These are phyloP conservation scores for Dillenia turbinata DNA, from an alignment of 164 flowering plant species.

Conservation along the genomic window DNA sequence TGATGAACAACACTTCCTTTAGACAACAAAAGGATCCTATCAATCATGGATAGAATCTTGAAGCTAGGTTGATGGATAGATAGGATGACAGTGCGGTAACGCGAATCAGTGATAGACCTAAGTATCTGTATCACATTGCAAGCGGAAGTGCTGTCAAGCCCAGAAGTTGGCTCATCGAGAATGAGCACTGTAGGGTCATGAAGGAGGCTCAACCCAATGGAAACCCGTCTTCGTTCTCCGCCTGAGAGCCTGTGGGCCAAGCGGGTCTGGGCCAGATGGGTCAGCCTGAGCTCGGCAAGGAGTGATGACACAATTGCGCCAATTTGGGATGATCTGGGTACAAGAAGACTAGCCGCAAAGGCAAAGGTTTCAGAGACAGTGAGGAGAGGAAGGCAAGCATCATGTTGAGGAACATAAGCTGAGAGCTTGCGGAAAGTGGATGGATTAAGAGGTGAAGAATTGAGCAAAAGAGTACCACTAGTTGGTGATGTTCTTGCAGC, in stretches of 20 bases:
- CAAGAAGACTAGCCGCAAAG: constrained; percentile 66
- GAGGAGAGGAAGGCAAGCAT: constrained; percentile 65
- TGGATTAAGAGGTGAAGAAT: constrained; percentile 55
- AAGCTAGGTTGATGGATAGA: constrained; percentile 96
- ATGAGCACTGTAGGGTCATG: constrained; percentile 79
- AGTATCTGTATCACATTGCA: constrained; percentile 69
- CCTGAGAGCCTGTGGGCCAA: constrained; percentile 68
- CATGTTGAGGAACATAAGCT: constrained; percentile 89
- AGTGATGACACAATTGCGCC: constrained; percentile 36
- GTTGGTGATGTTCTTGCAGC: constrained; percentile 72
- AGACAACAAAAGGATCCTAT: constrained; percentile 54
- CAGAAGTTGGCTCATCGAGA: constrained; percentile 95
- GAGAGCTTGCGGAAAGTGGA: constrained; percentile 71
- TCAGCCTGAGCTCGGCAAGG: constrained; percentile 57
- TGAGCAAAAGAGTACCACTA: constrained; percentile 60
- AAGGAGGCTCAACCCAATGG: constrained; percentile 87
- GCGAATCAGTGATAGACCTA: constrained; percentile 39
- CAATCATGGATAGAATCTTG: constrained; percentile 70
- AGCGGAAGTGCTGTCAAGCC: constrained; percentile 86
- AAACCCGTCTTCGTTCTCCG: constrained; percentile 81
- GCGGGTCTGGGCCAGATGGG: constrained; percentile 50
- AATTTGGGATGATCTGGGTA: constrained; percentile 31
- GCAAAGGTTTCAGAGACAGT: constrained; percentile 78
- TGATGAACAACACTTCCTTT: constrained; percentile 80
- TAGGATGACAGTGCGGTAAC: constrained; percentile 59